Conservation (phyloP, 257 asterid genomes). For the Jacaranda copaia region DNA sequence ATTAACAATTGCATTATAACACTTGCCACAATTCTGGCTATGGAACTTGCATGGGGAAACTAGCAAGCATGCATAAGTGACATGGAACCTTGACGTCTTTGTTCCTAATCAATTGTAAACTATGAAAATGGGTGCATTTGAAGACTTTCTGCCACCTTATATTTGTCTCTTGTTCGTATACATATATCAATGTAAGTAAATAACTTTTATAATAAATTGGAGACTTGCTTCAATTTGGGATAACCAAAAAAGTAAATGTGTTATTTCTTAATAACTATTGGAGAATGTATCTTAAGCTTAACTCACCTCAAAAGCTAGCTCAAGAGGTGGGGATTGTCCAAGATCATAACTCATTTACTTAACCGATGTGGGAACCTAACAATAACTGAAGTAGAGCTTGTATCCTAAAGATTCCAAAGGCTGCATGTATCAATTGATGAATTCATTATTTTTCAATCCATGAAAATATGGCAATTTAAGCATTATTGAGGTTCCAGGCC, state of each 20-base stretch:
- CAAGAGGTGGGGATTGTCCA: too few species aligned
- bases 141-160: background rate
- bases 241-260: background rate
- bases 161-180: background rate
- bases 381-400: too few species aligned
- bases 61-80: background rate
- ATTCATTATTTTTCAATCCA: background rate
- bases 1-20: too few species aligned
- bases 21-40: background rate
- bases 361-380: too few species aligned
- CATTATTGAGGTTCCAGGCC: too few species aligned
- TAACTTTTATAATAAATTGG: background rate
- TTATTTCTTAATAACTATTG: background rate
- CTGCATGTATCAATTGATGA: background rate
- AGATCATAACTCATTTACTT: too few species aligned
- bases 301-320: too few species aligned
- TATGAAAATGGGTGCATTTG: background rate
- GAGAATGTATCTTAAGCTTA: too few species aligned
- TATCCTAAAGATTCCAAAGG: background rate
- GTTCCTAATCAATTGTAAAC: background rate
- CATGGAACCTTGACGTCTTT: background rate
- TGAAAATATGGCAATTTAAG: background rate
- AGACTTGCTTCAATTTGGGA: constrained; percentile 1
- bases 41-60: constrained; percentile 18
- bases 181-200: background rate